Evolutionary conservation across 2,329 filamentous ascomycete species (phyloP).

Genomic region (Pseudogymnoascus sp.): DNA sequence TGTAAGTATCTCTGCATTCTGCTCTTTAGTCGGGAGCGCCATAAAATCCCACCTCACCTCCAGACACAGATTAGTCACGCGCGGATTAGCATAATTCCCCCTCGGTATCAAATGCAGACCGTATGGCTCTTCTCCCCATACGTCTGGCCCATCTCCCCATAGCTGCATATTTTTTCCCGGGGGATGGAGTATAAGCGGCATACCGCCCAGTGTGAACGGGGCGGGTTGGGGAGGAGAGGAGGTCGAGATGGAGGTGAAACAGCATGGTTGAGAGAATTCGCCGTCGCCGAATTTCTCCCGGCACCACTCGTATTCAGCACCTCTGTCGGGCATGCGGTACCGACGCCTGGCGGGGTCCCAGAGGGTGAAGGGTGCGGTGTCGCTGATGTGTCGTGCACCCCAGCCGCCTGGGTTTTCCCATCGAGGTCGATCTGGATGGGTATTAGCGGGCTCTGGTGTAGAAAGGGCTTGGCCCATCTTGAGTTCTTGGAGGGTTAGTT

Average conservation of each 20-base stretch:
- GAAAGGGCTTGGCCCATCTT: neutral
- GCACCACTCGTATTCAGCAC: neutral
- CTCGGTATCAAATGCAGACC: no score
- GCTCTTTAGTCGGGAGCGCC: no score
- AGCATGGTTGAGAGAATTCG: neutral
- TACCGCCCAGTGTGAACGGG: neutral
- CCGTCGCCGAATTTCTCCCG: neutral
- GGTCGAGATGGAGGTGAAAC: neutral
- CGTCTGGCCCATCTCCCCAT: no score
- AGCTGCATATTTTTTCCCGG: no score
- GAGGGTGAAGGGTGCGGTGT: neutral
- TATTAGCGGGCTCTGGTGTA: neutral
- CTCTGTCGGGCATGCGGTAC: neutral
- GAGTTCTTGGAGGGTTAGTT: neutral
- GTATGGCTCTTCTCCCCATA: no score
- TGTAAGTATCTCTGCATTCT: neutral
- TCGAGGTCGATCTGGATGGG: neutral
- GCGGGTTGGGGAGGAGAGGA: neutral
- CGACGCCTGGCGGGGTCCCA: neutral
- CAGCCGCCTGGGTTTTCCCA: neutral
- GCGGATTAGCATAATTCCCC: conserved; percentile 1
- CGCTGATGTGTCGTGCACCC: neutral
- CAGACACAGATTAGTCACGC: neutral
- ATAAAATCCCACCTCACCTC: no score
- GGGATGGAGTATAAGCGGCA: neutral